Conservation (phyloP, 345 rosid genomes). For the Melastoma malabathricum region DNA sequence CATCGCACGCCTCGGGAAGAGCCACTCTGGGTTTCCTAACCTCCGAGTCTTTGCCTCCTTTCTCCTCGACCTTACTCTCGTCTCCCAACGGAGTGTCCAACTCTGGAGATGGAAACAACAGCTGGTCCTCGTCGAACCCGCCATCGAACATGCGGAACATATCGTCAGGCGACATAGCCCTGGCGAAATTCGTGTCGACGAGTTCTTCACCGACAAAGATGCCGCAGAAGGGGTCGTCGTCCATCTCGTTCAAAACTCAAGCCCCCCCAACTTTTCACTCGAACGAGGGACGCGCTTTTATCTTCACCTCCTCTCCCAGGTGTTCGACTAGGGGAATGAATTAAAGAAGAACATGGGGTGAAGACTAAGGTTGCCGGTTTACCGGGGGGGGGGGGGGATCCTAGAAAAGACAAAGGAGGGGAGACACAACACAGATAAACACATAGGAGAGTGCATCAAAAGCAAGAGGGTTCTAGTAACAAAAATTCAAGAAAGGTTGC, state of each 20-base stretch:
- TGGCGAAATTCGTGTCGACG: constrained; percentile 9
- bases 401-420: too few relatives aligned
- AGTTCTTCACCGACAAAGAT: constrained; percentile 9
- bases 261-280: neutral
- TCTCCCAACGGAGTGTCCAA: neutral
- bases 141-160: constrained; percentile 67
- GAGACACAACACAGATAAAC: too few relatives aligned
- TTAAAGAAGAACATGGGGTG: neutral
- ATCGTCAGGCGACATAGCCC: constrained; percentile 29
- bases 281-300: too few relatives aligned
- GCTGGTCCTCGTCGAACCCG: constrained; percentile 50
- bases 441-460: too few relatives aligned
- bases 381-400: too few relatives aligned
- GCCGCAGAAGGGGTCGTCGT: neutral
- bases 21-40: constrained; percentile 13
- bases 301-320: too few relatives aligned
- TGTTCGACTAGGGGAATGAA: neutral
- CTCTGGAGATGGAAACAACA: constrained; percentile 26
- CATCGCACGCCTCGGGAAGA: constrained; percentile 4
- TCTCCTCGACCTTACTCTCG: constrained; percentile 29
- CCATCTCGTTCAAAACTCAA: neutral
- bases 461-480: too few relatives aligned
- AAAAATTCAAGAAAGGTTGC: too few relatives aligned
- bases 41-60: constrained; percentile 7
- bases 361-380: neutral